phyloP scores from a whole-genome alignment of 371 early-diverging fungal species.

The Rhizomucor miehei region DNA sequence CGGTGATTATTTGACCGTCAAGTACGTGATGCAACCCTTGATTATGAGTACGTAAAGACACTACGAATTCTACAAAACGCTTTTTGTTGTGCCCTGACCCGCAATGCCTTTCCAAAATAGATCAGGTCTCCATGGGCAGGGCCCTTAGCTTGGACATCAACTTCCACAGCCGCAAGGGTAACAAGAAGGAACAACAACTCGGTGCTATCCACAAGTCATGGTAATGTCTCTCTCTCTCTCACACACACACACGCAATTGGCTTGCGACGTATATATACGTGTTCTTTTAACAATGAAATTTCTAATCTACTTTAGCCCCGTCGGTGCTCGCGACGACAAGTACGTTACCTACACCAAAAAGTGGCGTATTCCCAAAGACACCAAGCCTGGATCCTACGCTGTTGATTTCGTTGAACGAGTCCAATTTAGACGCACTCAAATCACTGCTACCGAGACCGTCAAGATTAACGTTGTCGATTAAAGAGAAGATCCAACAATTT shows the following conservation, averaged over 20 bases:
- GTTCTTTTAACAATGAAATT: too few relatives aligned
- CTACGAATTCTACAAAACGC: too few relatives aligned
- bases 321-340: constrained; percentile 26
- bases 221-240: constrained; percentile 24
- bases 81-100: too few relatives aligned
- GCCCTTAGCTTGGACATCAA: constrained; percentile 35
- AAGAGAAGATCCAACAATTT: not conserved
- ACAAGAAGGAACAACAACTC: constrained; percentile 33
- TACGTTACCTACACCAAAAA: constrained; percentile 34
- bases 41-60: constrained; percentile 31
- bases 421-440: constrained; percentile 33
- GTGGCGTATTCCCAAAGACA: constrained; percentile 53
- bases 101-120: constrained; percentile 16
- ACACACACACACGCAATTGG: too few relatives aligned
- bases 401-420: constrained; percentile 37
- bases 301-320: constrained; percentile 24
- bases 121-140: constrained; percentile 31
- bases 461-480: constrained; percentile 38
- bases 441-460: constrained; percentile 38
- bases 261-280: too few relatives aligned
- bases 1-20: constrained; percentile 29
- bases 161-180: constrained; percentile 43
- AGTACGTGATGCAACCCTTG: constrained; percentile 51
- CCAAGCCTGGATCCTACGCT: constrained; percentile 56
- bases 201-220: constrained; percentile 29